Evolutionary conservation across 139 green algal genomes (phyloP).

Genomic region (Tetradesmus lagerheimii): DNA sequence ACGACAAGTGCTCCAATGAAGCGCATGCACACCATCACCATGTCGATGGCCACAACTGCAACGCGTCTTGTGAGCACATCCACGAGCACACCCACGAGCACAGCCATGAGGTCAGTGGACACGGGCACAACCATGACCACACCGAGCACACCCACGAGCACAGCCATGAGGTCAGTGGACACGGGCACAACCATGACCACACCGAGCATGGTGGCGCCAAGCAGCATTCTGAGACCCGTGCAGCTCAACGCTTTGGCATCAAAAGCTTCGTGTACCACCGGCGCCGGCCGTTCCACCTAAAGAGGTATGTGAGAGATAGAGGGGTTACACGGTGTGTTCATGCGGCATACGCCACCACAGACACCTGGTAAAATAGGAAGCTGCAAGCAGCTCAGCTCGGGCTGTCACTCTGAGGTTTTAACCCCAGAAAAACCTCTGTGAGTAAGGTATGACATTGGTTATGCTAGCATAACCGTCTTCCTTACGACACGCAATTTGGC

Average conservation of each 20-base stretch:
- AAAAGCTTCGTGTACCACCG: slow-evolving; percentile 89
- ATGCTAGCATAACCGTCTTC: no score
- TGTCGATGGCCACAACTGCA: slow-evolving; percentile 34
- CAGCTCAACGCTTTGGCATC: slow-evolving; percentile 88
- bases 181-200: slow-evolving; percentile 51
- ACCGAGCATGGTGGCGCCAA: slow-evolving; percentile 40
- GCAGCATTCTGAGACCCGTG: slow-evolving; percentile 56
- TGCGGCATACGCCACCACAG: no score
- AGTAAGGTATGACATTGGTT: no score
- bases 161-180: neutral
- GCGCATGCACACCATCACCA: slow-evolving; percentile 57
- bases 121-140: slow-evolving; percentile 51
- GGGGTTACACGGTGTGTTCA: no score
- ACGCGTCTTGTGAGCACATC: slow-evolving; percentile 38
- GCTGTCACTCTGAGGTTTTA: no score
- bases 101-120: neutral
- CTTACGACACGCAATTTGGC: no score
- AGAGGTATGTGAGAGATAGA: slow-evolving; percentile 62
- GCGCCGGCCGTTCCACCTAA: slow-evolving; percentile 90
- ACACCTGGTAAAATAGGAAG: no score
- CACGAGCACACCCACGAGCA: slow-evolving; percentile 57
- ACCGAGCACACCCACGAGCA: slow-evolving; percentile 44
- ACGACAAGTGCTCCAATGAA: neutral
- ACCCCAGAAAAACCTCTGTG: no score
- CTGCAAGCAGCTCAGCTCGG: no score